Conservation (phyloP, 495 filamentous ascomycete species). For the Staphylotrichum tortipilum region DNA sequence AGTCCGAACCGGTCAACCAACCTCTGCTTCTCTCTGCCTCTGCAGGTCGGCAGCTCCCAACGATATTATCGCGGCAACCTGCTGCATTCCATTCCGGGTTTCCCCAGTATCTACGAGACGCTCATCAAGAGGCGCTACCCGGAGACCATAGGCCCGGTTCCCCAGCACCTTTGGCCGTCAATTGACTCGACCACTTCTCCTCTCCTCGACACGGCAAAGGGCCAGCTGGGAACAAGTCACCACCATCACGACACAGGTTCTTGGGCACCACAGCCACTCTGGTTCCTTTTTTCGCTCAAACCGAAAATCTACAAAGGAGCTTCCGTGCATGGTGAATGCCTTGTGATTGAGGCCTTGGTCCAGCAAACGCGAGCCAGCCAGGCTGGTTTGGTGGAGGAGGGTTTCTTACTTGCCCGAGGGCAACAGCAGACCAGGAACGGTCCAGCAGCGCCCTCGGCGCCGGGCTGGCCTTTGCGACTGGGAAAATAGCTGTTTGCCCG, state of each 20-base stretch:
- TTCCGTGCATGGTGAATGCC: constrained; percentile 9
- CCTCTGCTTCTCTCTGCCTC: no score
- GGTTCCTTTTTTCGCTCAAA: not conserved
- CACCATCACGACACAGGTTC: not conserved
- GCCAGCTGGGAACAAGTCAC: no score
- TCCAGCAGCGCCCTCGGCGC: not conserved
- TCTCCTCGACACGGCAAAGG: no score
- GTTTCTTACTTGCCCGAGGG: not conserved
- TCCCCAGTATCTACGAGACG: no score
- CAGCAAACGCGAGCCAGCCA: not conserved
- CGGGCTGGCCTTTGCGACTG: constrained; percentile 1
- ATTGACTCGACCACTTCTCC: no score
- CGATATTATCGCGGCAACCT: no score
- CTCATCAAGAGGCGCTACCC: no score
- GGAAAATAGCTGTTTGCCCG: constrained; percentile 11
- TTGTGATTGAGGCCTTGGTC: constrained; percentile 2
- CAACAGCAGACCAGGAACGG: not conserved
- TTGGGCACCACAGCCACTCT: not conserved
- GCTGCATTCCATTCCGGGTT: no score
- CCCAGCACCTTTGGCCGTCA: no score
- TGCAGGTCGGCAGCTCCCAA: no score
- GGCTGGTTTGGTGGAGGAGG: not conserved
- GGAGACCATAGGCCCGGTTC: no score
- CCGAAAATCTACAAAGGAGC: not conserved
- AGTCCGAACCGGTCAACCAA: no score